Evolutionary conservation across 768 basidiomycete species (phyloP), one percentile per base, ranked within the genome.

Genomic region (Russula olivacea): DNA sequence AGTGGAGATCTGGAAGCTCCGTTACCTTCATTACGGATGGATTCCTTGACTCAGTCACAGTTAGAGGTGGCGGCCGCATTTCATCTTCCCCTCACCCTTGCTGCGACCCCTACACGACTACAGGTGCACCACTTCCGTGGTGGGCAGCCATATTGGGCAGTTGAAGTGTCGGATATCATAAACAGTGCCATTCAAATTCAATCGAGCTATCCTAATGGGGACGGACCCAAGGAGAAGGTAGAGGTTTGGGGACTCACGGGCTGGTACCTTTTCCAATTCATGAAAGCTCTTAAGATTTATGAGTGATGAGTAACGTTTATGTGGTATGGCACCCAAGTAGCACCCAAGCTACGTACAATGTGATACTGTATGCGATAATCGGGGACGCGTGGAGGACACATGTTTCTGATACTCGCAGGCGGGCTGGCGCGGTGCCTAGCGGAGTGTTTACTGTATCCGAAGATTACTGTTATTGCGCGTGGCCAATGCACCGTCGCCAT

Each of bases 191-290:
- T 41, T 57, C 40, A 70, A 32, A 71, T 69, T 43, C 70, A 70
- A 23, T 72, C 74, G 72, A 69, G 74, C 56, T 77, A 79, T 55
- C 77, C 81, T 64, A 73, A 79, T 48, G 78, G 78, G 15, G 71
- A 73, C 21, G 79, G 77, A 32, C 73, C 71, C 45, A 74, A 76
- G 52, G 81, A 78, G 12, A 76, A 76, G 61, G 72, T 90, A 17
- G 87, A 91, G 69, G 83, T 91, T 30, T 92, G 90, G 88, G 89
- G 91, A 0, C 74, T 92, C 70, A 91, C 91, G 23, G 91, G 89
- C 40, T 91, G 89, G 88, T 92, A 90, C 75, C 76, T 90, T 58
- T 81, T 79, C 51, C 68, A 81, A 53, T 73, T 91, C 68, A 83
- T 89, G 83, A 80, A 77, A 65, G 75, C 74, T 21, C 69, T 89